phyloP scores from a whole-genome alignment of 305 asterid species.

The Solanum hybrid region DNA sequence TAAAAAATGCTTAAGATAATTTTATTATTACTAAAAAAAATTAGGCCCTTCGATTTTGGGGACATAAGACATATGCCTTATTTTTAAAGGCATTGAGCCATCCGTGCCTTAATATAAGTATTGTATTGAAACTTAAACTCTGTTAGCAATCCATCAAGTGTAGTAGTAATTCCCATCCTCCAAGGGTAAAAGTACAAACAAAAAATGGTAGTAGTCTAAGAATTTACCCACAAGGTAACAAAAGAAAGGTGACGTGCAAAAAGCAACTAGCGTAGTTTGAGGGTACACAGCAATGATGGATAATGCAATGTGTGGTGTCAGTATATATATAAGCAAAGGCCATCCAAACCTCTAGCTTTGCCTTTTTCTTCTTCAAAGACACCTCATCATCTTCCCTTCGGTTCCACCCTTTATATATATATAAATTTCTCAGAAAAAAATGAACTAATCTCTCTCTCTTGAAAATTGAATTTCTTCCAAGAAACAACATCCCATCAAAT shows the following conservation, averaged over 20 bases:
- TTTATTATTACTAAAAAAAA: no score
- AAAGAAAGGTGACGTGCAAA: neutral
- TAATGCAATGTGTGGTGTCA: neutral
- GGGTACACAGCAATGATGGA: neutral
- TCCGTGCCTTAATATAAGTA: neutral
- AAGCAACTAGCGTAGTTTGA: neutral
- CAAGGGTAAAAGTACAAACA: neutral
- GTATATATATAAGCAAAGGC: slow-evolving; percentile 5
- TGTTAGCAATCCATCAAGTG: neutral
- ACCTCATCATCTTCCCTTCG: slow-evolving; percentile 23
- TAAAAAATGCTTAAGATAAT: no score
- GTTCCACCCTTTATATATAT: slow-evolving; percentile 14
- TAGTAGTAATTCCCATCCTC: neutral
- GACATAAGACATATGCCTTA: no score
- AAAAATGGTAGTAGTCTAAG: neutral
- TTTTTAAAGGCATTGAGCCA: neutral
- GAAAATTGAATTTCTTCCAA: slow-evolving; percentile 5
- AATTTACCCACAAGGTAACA: neutral
- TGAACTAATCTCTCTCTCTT: neutral
- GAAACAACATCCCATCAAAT: neutral
- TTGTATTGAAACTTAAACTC: neutral
- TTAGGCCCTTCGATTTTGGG: neutral
- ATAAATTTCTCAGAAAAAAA: slow-evolving; percentile 5
- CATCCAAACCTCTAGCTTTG: neutral
- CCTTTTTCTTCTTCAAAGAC: slow-evolving; percentile 6